Evolutionary conservation across 2,329 filamentous ascomycete species (phyloP).

Genomic region (Neonectria coccinea): DNA sequence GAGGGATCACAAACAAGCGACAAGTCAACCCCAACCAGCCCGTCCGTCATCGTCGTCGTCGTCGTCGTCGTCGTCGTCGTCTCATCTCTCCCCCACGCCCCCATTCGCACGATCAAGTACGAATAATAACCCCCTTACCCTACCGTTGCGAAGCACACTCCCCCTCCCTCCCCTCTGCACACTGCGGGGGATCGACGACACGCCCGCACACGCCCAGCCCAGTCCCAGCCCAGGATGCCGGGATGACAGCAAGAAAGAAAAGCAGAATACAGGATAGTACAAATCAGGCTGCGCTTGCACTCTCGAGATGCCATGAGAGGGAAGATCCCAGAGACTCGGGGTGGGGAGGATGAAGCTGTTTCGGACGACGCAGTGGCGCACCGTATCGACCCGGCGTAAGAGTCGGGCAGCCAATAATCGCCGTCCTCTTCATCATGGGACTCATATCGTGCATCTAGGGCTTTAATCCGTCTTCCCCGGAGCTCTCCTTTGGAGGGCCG

Average conservation of each 20-base stretch:
- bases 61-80: background rate
- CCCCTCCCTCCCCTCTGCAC: background rate
- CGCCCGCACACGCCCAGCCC: slow-evolving; percentile 6
- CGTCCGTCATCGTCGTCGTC: no score
- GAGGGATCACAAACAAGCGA: background rate
- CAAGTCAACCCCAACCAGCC: background rate
- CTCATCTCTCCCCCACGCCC: background rate
- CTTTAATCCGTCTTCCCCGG: background rate
- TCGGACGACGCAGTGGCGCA: background rate
- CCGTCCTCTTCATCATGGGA: background rate
- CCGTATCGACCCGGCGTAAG: background rate
- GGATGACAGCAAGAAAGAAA: slow-evolving; percentile 2
- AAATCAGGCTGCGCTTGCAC: background rate
- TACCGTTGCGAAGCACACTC: slow-evolving; percentile 1
- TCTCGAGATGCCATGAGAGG: background rate
- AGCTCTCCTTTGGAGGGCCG: background rate
- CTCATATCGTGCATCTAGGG: background rate
- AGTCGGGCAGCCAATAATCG: background rate
- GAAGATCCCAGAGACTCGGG: background rate
- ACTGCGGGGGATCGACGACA: slow-evolving; percentile 25
- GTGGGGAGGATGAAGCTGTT: background rate
- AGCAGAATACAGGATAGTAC: background rate
- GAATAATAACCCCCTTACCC: slow-evolving; percentile 16
- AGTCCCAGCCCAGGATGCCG: slow-evolving; percentile 19
- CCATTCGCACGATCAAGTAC: slow-evolving; percentile 16